Conservation (phyloP, 805 yeast species). For the Yarrowia bubula region DNA sequence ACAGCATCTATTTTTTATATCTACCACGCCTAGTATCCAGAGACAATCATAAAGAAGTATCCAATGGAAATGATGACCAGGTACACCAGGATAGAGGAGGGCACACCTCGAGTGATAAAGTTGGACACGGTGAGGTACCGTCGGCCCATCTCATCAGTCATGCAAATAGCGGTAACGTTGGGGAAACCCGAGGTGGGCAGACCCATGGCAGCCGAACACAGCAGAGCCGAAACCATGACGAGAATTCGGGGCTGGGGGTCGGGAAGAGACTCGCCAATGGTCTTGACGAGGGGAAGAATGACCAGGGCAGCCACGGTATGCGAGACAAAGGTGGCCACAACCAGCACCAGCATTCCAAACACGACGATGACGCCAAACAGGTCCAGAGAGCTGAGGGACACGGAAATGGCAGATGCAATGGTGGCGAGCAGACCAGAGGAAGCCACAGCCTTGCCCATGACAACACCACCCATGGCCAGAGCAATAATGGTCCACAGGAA, state of each 20-base stretch:
- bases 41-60: slow-evolving; percentile 61
- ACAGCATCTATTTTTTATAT: neutral
- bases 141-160: slow-evolving; percentile 88
- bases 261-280: slow-evolving; percentile 65
- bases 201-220: slow-evolving; percentile 97
- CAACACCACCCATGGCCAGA: slow-evolving; percentile 97
- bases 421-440: slow-evolving; percentile 82
- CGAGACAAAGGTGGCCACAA: slow-evolving; percentile 90
- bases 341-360: slow-evolving; percentile 77
- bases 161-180: slow-evolving; percentile 92
- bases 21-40: slow-evolving; percentile 46
- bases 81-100: slow-evolving; percentile 76
- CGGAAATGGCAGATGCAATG: slow-evolving; percentile 69
- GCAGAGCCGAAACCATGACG: slow-evolving; percentile 59
- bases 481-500: slow-evolving; percentile 96
- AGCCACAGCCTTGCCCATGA: slow-evolving; percentile 91
- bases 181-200: slow-evolving; percentile 97
- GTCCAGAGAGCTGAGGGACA: slow-evolving; percentile 61
- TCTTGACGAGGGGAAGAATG: slow-evolving; percentile 83
- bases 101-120: slow-evolving; percentile 88
- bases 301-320: slow-evolving; percentile 97
- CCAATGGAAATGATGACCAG: slow-evolving; percentile 74
- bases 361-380: slow-evolving; percentile 70
- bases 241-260: slow-evolving; percentile 80
- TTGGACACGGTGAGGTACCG: slow-evolving; percentile 84